Conservation (phyloP, 768 basidiomycete species). For the Suillus sp. region DNA sequence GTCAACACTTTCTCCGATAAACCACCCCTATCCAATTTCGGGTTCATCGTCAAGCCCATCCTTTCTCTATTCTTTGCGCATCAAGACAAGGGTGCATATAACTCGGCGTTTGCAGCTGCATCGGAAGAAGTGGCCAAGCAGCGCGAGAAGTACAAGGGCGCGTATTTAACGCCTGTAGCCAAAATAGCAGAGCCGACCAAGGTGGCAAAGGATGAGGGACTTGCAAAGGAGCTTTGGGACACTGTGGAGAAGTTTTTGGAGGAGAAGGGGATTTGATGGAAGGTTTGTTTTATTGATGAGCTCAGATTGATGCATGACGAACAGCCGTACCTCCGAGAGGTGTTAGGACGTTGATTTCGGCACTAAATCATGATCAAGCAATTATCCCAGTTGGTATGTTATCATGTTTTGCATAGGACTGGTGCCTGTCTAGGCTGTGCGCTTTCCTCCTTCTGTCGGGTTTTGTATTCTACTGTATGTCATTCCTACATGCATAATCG, state of each 20-base stretch:
- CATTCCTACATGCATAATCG: not conserved
- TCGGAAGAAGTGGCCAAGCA: slow-evolving; percentile 24
- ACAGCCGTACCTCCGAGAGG: not conserved
- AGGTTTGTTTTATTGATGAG: not conserved
- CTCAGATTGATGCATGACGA: not conserved
- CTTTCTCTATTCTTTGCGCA: slow-evolving; percentile 22
- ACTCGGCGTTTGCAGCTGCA: slow-evolving; percentile 33
- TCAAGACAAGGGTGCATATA: slow-evolving; percentile 29
- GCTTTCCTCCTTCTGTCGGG: not conserved
- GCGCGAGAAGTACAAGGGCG: slow-evolving; percentile 31
- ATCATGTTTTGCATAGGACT: not conserved
- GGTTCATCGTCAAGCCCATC: slow-evolving; percentile 23
- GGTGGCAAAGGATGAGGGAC: slow-evolving; percentile 22
- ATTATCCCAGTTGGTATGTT: not conserved
- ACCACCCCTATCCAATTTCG: slow-evolving; percentile 6
- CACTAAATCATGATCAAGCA: not conserved
- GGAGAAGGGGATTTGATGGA: slow-evolving; percentile 23
- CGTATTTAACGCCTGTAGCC: slow-evolving; percentile 32
- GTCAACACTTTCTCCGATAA: slow-evolving; percentile 25
- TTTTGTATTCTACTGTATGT: not conserved
- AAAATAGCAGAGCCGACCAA: slow-evolving; percentile 17
- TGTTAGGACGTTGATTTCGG: too few species aligned
- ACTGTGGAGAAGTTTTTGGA: slow-evolving; percentile 29
- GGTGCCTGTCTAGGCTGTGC: not conserved
- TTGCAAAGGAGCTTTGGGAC: slow-evolving; percentile 33